A percentile compares a stretch with the other conserved stretches of the same genome.
Conservation (phyloP, 768 basidiomycete species). For the Suillus subaureus region DNA sequence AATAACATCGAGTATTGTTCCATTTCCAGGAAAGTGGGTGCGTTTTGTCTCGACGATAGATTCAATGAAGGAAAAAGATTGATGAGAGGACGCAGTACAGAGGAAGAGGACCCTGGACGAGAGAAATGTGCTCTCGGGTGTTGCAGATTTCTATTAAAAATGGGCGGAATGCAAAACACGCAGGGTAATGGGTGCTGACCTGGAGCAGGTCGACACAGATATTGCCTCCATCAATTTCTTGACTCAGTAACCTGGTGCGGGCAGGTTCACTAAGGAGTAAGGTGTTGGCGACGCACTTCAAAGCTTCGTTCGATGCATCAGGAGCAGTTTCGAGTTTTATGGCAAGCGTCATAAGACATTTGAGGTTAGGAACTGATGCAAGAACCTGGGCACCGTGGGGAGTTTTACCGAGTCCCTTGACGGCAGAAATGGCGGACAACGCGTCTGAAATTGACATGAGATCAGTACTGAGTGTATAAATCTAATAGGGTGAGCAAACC, state of each 20-base stretch:
- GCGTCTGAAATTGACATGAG: constrained; percentile 49
- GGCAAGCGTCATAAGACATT: constrained; percentile 54
- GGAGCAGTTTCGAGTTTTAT: constrained; percentile 55
- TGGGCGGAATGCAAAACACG: constrained; percentile 11
- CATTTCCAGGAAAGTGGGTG: constrained; percentile 39
- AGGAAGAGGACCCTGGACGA: constrained; percentile 78
- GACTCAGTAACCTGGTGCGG: constrained; percentile 55
- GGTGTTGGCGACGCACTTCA: constrained; percentile 80
- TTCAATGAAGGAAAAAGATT: constrained; percentile 49
- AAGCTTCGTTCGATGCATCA: constrained; percentile 67
- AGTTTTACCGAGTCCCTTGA: constrained; percentile 77
- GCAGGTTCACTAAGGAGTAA: constrained; percentile 68
- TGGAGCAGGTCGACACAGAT: constrained; percentile 58
- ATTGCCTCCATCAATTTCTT: constrained; percentile 66
- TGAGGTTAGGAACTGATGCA: constrained; percentile 55
- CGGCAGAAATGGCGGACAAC: constrained; percentile 61
- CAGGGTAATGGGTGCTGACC: constrained; percentile 38
- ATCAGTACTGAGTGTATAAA: background rate
- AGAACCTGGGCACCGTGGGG: constrained; percentile 68
- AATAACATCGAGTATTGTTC: constrained; percentile 65
- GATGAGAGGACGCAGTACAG: constrained; percentile 54
- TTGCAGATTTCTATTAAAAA: constrained; percentile 54
- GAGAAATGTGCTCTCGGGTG: constrained; percentile 70
- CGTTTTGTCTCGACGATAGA: constrained; percentile 68
- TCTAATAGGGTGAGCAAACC: constrained; percentile 42